Evolutionary conservation across 2,329 filamentous ascomycete genomes (phyloP).

Genomic region (Westerdykella ornata): DNA sequence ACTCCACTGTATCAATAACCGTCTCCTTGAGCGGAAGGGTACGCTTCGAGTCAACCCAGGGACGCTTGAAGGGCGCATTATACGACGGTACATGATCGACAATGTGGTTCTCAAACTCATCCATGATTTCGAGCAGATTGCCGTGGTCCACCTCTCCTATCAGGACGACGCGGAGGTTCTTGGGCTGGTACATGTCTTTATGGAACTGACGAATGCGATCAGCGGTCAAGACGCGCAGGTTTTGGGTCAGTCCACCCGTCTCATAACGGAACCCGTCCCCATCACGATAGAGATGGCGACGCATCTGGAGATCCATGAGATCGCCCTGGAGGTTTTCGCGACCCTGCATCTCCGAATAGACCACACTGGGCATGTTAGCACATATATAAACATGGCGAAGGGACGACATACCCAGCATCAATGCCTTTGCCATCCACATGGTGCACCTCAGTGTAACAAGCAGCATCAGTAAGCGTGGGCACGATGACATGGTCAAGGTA

Average conservation of each 20-base stretch:
- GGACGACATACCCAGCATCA: conserved; percentile 60
- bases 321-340: conserved; percentile 78
- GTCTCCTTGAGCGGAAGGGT: conserved; percentile 67
- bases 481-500: conserved; percentile 92
- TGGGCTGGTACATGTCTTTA: conserved; percentile 94
- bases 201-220: conserved; percentile 94
- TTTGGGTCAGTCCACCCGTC: conserved; percentile 95
- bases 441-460: conserved; percentile 91
- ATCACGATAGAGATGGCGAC: conserved; percentile 77
- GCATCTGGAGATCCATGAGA: conserved; percentile 78
- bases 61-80: conserved; percentile 70
- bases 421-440: conserved; percentile 90
- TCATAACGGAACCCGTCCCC: conserved; percentile 92
- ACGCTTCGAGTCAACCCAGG: conserved; percentile 84
- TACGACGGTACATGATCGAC: conserved; percentile 71
- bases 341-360: conserved; percentile 98
- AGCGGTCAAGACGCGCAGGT: conserved; percentile 74
- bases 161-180: conserved; percentile 84
- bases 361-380: conserved; percentile 52
- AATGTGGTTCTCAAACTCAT: conserved; percentile 83
- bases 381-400: neutral
- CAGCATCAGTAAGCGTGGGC: conserved; percentile 86
- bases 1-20: conserved; percentile 71
- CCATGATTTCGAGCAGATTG: conserved; percentile 71
- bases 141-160: conserved; percentile 86